Conservation (phyloP, 2,329 filamentous ascomycete genomes). For the Ophiostoma sp. region DNA sequence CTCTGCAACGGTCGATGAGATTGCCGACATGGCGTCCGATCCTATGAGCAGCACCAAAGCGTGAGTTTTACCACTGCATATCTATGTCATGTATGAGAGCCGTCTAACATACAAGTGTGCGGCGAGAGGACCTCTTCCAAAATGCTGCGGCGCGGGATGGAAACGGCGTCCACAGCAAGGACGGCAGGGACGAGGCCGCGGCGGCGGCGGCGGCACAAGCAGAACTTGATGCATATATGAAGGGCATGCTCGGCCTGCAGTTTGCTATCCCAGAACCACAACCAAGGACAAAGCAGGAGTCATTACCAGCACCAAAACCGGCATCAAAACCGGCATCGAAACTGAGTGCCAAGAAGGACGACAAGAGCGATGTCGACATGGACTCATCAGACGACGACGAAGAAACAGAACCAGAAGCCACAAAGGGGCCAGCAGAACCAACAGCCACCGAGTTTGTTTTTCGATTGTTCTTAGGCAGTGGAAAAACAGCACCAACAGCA, state of each 20-base stretch:
- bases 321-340: not conserved
- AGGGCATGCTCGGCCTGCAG: slow-evolving; percentile 15
- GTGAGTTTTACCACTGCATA: slow-evolving; percentile 9
- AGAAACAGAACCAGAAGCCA: not conserved
- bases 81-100: too few species aligned
- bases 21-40: slow-evolving; percentile 10
- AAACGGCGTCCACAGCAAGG: not conserved
- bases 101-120: slow-evolving; percentile 16
- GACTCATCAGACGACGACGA: slow-evolving; percentile 9
- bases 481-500: not conserved
- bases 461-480: slow-evolving; percentile 24
- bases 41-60: slow-evolving; percentile 16
- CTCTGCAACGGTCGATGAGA: not conserved
- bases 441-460: slow-evolving; percentile 23
- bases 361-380: not conserved
- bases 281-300: not conserved
- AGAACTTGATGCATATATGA: slow-evolving; percentile 25
- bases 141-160: slow-evolving; percentile 18
- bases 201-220: slow-evolving; percentile 17
- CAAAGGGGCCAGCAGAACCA: not conserved
- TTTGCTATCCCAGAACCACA: not conserved
- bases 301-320: not conserved
- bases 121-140: slow-evolving; percentile 24
- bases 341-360: not conserved
- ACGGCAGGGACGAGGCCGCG: not conserved